These are phyloP conservation scores for Candida manassasensis DNA, from an alignment of 805 yeast genomes.

Conservation along the genomic window DNA sequence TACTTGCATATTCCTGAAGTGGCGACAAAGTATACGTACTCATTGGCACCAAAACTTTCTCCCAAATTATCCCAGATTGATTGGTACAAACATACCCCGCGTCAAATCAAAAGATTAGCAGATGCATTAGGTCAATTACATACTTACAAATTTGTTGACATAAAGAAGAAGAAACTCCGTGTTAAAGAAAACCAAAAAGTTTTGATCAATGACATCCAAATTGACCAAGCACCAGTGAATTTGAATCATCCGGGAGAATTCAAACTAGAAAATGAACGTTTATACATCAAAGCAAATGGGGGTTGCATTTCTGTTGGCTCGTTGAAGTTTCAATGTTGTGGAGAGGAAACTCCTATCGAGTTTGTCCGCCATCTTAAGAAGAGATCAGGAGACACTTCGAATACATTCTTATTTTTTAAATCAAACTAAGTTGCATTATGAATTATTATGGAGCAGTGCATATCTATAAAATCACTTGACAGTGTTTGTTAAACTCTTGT, in stretches of 20 bases:
- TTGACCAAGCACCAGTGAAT: conserved; percentile 1
- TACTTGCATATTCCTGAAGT: conserved; percentile 17
- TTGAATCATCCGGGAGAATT: conserved; percentile 20
- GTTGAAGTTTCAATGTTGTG: conserved; percentile 54
- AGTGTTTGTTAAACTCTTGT: conserved; percentile 65
- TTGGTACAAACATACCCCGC: conserved; percentile 42
- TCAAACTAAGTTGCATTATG: conserved; percentile 1
- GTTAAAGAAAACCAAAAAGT: conserved; percentile 40
- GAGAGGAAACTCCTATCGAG: conserved; percentile 38
- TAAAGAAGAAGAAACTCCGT: conserved; percentile 27
- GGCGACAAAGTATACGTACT: conserved; percentile 26
- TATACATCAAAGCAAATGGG: conserved; percentile 42
- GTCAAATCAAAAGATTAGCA: conserved; percentile 35
- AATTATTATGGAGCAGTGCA: too few species aligned
- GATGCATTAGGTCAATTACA: conserved; percentile 56
- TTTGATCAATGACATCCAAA: conserved; percentile 38
- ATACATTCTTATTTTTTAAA: conserved; percentile 4
- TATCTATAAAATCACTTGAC: conserved; percentile 41
- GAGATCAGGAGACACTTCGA: conserved; percentile 37
- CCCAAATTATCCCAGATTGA: conserved; percentile 38
- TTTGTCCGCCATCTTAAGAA: conserved; percentile 44
- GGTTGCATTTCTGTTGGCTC: conserved; percentile 33
- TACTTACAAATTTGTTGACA: conserved; percentile 36
- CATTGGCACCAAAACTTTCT: conserved; percentile 56
- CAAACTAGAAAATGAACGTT: conserved; percentile 11